A percentile compares a stretch with the other conserved stretches of the same genome.
Evolutionary conservation across 768 basidiomycete species (phyloP).

Genomic region (Hypsizygus marmoreus): DNA sequence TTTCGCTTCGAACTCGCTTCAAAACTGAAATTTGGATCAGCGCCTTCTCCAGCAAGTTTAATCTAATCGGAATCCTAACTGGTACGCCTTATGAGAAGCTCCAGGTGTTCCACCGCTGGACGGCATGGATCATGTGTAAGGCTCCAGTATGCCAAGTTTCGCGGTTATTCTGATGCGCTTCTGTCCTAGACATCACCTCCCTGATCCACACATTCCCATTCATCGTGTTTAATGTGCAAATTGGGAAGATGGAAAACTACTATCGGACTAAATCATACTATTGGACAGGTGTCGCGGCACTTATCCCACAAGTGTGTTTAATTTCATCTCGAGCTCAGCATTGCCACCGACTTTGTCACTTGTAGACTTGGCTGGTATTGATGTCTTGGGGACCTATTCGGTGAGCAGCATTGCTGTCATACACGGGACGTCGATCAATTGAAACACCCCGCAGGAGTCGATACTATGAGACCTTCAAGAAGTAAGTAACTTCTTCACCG

Average conservation of each 20-base stretch:
- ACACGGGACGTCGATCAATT: not conserved
- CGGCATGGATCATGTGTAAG: constrained; percentile 34
- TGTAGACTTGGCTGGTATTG: constrained; percentile 27
- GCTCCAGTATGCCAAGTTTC: not conserved
- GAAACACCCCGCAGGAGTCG: constrained; percentile 18
- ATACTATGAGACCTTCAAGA: constrained; percentile 36
- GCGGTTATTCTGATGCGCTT: not conserved
- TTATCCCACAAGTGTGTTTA: constrained; percentile 28
- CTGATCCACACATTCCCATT: constrained; percentile 37
- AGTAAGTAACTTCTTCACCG: constrained; percentile 15
- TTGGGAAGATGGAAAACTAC: constrained; percentile 22
- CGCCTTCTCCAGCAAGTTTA: constrained; percentile 37
- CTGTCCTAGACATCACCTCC: constrained; percentile 27
- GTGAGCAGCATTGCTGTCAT: not conserved
- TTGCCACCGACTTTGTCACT: not conserved
- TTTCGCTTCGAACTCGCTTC: not conserved
- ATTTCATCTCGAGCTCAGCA: not conserved
- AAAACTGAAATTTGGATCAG: constrained; percentile 10
- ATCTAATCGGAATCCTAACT: constrained; percentile 31
- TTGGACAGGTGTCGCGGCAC: constrained; percentile 33
- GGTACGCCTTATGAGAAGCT: constrained; percentile 37
- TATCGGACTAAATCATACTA: constrained; percentile 25
- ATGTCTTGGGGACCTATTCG: constrained; percentile 30
- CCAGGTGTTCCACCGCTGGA: constrained; percentile 39
- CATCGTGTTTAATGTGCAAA: constrained; percentile 25